These are phyloP conservation scores for Cryptococcus sp. DNA, from an alignment of 1,284 basidiomycete genomes.

Conservation along the genomic window DNA sequence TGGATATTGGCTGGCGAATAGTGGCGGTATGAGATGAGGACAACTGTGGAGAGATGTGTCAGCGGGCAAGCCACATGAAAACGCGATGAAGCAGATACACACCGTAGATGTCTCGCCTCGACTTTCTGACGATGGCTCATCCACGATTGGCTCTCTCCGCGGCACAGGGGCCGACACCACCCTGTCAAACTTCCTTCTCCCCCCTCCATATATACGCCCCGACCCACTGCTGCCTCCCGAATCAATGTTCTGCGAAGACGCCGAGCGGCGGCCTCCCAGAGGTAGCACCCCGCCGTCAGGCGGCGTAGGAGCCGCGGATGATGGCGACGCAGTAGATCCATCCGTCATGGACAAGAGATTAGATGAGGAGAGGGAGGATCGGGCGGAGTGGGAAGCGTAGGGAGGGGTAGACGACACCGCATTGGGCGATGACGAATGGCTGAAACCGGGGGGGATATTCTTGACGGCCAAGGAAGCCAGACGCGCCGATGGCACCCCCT, in stretches of 20 bases:
- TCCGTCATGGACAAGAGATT: constrained; percentile 27
- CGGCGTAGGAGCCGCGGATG: constrained; percentile 27
- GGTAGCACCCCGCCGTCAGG: constrained; percentile 11
- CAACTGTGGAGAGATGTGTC: constrained; percentile 1
- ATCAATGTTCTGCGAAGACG: constrained; percentile 6
- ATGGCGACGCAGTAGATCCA: constrained; percentile 29
- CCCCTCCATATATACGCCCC: constrained; percentile 18
- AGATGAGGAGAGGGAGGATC: constrained; percentile 34
- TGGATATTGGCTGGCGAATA: constrained; percentile 20
- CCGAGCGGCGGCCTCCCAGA: constrained; percentile 3
- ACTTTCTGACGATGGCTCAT: constrained; percentile 3
- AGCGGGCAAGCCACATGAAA: not conserved
- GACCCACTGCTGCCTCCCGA: constrained; percentile 5
- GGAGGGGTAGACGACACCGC: constrained; percentile 10
- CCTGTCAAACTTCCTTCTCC: constrained; percentile 22
- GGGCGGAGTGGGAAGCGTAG: constrained; percentile 12
- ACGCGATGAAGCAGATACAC: not conserved
- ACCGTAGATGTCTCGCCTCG: constrained; percentile 12
- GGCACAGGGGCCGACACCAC: constrained; percentile 37
- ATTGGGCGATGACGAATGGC: constrained; percentile 2
- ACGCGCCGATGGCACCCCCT: not conserved
- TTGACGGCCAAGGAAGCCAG: constrained; percentile 1
- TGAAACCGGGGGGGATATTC: not conserved
- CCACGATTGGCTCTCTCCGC: constrained; percentile 6
- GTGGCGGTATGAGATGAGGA: constrained; percentile 22